These are phyloP conservation scores for Chalaropsis thielavioides DNA, from an alignment of 2,329 filamentous ascomycete species.

Conservation along the genomic window DNA sequence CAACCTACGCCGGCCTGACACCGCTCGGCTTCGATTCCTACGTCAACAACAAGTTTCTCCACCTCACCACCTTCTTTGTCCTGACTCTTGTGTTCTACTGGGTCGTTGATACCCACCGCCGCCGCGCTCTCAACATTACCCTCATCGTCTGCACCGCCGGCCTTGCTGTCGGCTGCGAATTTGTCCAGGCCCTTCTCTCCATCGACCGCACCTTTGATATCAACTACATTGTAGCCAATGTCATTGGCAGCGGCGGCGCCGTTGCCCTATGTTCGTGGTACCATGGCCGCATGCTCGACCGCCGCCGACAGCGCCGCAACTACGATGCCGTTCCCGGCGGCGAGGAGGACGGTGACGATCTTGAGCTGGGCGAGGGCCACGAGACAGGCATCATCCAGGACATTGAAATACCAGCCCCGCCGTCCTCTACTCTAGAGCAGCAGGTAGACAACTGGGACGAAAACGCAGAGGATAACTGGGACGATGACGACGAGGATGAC, in stretches of 20 bases:
- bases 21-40: constrained; percentile 38
- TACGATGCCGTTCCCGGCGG: constrained; percentile 56
- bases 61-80: constrained; percentile 77
- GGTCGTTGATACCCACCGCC: constrained; percentile 81
- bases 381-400: constrained; percentile 47
- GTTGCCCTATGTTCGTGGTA: constrained; percentile 76
- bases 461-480: constrained; percentile 50
- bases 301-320: constrained; percentile 58
- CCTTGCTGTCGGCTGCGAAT: constrained; percentile 59
- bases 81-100: constrained; percentile 88
- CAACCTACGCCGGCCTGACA: constrained; percentile 69
- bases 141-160: constrained; percentile 61
- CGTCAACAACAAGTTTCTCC: constrained; percentile 82
- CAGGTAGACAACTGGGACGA: constrained; percentile 93
- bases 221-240: constrained; percentile 77
- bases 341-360: constrained; percentile 45
- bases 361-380: constrained; percentile 64
- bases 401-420: constrained; percentile 22
- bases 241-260: constrained; percentile 59
- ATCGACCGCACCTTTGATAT: constrained; percentile 60
- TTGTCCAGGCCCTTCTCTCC: constrained; percentile 60
- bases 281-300: constrained; percentile 87
- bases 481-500: constrained; percentile 34
- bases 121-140: constrained; percentile 72
- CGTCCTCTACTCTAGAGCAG: constrained; percentile 47